These are phyloP conservation scores for Colletotrichum chrysophilum DNA, from an alignment of 2,329 filamentous ascomycete genomes.

Conservation along the genomic window DNA sequence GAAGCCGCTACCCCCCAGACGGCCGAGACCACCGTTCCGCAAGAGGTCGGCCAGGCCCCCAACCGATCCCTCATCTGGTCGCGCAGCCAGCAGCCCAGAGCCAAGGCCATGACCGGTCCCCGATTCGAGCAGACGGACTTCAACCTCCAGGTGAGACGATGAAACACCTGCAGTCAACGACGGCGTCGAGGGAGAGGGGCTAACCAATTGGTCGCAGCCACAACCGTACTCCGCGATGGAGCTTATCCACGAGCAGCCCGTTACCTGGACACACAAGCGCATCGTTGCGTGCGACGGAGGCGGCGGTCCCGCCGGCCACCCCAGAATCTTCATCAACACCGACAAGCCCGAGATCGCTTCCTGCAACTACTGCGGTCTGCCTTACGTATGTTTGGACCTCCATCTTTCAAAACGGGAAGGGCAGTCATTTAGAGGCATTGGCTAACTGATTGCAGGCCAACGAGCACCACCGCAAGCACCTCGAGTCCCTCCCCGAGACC, in stretches of 20 bases:
- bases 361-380: conserved; percentile 93
- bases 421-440: not conserved
- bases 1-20: conserved; percentile 48
- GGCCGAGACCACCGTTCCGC: conserved; percentile 44
- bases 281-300: conserved; percentile 90
- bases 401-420: not conserved
- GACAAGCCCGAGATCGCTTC: conserved; percentile 93
- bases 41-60: conserved; percentile 77
- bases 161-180: not conserved
- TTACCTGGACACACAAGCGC: conserved; percentile 85
- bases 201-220: conserved; percentile 62
- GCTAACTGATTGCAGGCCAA: conserved; percentile 68
- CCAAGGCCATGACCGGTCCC: conserved; percentile 88
- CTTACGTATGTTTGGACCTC: conserved; percentile 74
- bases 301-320: conserved; percentile 88
- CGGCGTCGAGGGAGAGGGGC: not conserved
- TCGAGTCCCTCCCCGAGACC: conserved; percentile 81
- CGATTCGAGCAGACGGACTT: conserved; percentile 98
- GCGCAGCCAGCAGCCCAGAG: conserved; percentile 80
- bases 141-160: conserved; percentile 76
- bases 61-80: conserved; percentile 87
- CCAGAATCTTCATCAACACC: conserved; percentile 94
- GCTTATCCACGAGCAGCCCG: conserved; percentile 94
- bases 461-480: conserved; percentile 83
- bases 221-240: conserved; percentile 90